A percentile compares a stretch with the other conserved stretches of the same genome.
These are phyloP conservation scores for Nothomitra cinnamomea DNA, from an alignment of 2,329 filamentous ascomycete genomes.

Conservation along the genomic window DNA sequence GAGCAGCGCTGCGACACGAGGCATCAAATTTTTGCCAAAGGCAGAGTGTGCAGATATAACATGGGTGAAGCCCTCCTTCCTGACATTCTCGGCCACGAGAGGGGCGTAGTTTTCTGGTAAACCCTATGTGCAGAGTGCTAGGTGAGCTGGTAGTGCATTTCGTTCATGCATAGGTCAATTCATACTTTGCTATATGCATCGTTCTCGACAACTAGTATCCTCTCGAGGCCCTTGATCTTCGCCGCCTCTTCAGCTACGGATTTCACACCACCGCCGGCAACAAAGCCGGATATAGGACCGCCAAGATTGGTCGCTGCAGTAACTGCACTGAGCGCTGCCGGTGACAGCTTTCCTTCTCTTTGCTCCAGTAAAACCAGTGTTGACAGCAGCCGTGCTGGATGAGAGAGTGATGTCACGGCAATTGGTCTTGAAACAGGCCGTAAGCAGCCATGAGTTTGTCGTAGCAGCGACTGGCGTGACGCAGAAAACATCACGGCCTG, in stretches of 20 bases:
- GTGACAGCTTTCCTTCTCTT: conserved; percentile 70
- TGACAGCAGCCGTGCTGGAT: conserved; percentile 46
- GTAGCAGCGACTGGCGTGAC: conserved; percentile 20
- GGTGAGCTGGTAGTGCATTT: not conserved
- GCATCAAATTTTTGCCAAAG: conserved; percentile 90
- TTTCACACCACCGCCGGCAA: conserved; percentile 68
- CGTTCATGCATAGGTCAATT: not conserved
- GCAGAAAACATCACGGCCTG: conserved; percentile 19
- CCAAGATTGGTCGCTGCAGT: conserved; percentile 77
- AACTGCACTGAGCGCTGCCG: conserved; percentile 67
- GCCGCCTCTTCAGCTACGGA: conserved; percentile 64
- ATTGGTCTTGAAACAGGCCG: conserved; percentile 17
- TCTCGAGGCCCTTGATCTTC: conserved; percentile 79
- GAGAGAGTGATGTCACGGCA: conserved; percentile 35
- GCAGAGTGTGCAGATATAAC: conserved; percentile 81
- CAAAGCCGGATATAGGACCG: conserved; percentile 68
- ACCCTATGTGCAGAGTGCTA: conserved; percentile 2
- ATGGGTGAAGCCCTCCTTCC: conserved; percentile 86
- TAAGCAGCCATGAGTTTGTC: conserved; percentile 27
- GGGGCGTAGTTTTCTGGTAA: conserved; percentile 91
- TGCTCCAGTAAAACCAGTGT: conserved; percentile 88
- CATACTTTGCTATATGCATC: conserved; percentile 76
- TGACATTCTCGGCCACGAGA: conserved; percentile 87
- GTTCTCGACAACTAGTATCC: conserved; percentile 80
- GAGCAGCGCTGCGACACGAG: conserved; percentile 76